A percentile compares a stretch with the other conserved stretches of the same genome.
Evolutionary conservation across 1,139 yeast species (phyloP).

Genomic region (Pichia sp.): DNA sequence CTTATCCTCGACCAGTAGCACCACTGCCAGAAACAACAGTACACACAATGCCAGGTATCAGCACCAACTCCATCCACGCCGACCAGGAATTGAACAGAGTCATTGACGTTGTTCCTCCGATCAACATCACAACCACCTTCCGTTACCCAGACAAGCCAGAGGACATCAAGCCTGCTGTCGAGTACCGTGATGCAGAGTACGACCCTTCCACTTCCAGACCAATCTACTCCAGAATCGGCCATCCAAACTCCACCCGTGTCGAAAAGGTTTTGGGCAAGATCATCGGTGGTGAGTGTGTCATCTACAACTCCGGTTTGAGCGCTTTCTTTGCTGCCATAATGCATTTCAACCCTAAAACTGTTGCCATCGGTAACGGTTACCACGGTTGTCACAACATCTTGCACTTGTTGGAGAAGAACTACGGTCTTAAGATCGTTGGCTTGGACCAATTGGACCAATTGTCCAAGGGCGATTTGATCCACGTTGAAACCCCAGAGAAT

Average conservation of each 20-base stretch:
- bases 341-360: constrained; percentile 65
- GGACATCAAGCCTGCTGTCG: constrained; percentile 40
- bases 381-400: constrained; percentile 80
- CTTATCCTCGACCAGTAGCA: neutral
- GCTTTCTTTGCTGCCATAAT: constrained; percentile 78
- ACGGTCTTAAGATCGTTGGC: constrained; percentile 50
- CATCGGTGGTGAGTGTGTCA: constrained; percentile 54
- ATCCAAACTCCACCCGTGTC: constrained; percentile 64
- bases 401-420: constrained; percentile 56
- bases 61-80: constrained; percentile 58
- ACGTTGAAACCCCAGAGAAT: constrained; percentile 83
- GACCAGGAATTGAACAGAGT: constrained; percentile 44
- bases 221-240: constrained; percentile 66
- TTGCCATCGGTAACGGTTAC: constrained; percentile 77
- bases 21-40: neutral
- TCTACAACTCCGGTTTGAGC: constrained; percentile 73
- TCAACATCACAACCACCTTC: constrained; percentile 77
- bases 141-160: constrained; percentile 60
- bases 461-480: constrained; percentile 69
- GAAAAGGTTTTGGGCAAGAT: constrained; percentile 64
- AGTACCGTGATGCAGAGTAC: constrained; percentile 31
- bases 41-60: constrained; percentile 39
- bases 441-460: constrained; percentile 51
- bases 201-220: constrained; percentile 31
- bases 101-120: constrained; percentile 71